Conservation (phyloP, 306 rosid genomes). For the Trifolium fragiferum region DNA sequence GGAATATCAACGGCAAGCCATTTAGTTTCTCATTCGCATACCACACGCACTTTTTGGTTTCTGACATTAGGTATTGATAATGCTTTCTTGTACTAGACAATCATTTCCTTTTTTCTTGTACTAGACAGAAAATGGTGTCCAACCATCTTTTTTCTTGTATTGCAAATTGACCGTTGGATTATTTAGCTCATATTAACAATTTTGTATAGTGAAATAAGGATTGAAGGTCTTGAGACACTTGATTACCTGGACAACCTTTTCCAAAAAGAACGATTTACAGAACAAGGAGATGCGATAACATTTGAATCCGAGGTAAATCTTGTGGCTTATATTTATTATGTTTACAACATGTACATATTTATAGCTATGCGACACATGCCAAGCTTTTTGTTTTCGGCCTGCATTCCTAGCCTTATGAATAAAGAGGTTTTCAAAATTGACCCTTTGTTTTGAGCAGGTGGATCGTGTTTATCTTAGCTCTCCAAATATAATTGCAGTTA, state of each 20-base stretch:
- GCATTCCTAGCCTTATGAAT: constrained; percentile 14
- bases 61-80: constrained; percentile 80
- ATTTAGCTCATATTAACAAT: constrained; percentile 20
- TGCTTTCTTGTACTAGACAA: constrained; percentile 34
- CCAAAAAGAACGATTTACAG: constrained; percentile 85
- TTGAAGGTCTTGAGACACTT: constrained; percentile 92
- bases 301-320: constrained; percentile 85
- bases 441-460: constrained; percentile 56
- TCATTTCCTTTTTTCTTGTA: background rate
- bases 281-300: constrained; percentile 93
- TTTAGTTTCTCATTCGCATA: constrained; percentile 88
- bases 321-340: constrained; percentile 9
- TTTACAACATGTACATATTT: background rate
- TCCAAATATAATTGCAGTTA: constrained; percentile 75
- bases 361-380: constrained; percentile 14
- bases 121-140: background rate
- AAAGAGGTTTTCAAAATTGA: constrained; percentile 16
- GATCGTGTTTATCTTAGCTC: constrained; percentile 90
- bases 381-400: constrained; percentile 9
- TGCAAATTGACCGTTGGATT: background rate
- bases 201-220: constrained; percentile 78
- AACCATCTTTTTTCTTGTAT: constrained; percentile 24
- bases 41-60: constrained; percentile 82
- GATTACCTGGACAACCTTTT: constrained; percentile 86
- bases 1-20: constrained; percentile 83